Conservation (phyloP, 495 filamentous ascomycete species). For the Trichoderma virens region DNA sequence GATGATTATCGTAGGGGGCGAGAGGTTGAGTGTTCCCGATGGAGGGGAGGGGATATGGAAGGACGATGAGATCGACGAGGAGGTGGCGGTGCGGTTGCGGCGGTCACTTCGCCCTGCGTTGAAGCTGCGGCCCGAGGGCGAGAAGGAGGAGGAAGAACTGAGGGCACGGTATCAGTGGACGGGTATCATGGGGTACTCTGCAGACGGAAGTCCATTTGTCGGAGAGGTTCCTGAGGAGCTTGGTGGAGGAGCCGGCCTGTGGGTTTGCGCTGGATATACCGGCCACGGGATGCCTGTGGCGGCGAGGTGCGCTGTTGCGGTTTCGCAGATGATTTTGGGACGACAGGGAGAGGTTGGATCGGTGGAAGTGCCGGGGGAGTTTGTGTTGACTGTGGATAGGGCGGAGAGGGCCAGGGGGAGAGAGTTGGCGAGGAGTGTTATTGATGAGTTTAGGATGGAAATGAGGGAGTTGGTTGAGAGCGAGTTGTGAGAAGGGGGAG, state of each 20-base stretch:
- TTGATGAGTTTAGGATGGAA: neutral
- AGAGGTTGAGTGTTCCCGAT: constrained; percentile 26
- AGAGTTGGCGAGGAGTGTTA: neutral
- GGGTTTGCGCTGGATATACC: constrained; percentile 55
- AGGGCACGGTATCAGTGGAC: constrained; percentile 62
- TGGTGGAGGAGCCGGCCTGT: constrained; percentile 35
- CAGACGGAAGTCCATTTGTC: constrained; percentile 64
- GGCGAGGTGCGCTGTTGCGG: constrained; percentile 58
- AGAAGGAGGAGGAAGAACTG: constrained; percentile 30
- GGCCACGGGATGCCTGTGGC: constrained; percentile 82
- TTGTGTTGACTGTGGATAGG: constrained; percentile 37
- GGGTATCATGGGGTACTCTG: constrained; percentile 72
- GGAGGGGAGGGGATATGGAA: constrained; percentile 50
- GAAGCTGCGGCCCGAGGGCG: constrained; percentile 14
- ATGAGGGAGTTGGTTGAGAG: neutral
- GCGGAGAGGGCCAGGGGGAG: constrained; percentile 19
- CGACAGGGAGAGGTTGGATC: constrained; percentile 20
- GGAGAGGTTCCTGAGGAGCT: constrained; percentile 44
- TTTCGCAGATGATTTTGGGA: constrained; percentile 53
- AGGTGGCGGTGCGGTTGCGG: constrained; percentile 41
- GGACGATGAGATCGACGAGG: constrained; percentile 51
- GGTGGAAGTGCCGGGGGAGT: constrained; percentile 34
- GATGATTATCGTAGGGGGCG: constrained; percentile 49
- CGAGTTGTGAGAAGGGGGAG: no score
- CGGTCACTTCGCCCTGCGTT: constrained; percentile 25